phyloP scores from a whole-genome alignment of 1,284 basidiomycete genomes.

The Boletus semigastroideus region DNA sequence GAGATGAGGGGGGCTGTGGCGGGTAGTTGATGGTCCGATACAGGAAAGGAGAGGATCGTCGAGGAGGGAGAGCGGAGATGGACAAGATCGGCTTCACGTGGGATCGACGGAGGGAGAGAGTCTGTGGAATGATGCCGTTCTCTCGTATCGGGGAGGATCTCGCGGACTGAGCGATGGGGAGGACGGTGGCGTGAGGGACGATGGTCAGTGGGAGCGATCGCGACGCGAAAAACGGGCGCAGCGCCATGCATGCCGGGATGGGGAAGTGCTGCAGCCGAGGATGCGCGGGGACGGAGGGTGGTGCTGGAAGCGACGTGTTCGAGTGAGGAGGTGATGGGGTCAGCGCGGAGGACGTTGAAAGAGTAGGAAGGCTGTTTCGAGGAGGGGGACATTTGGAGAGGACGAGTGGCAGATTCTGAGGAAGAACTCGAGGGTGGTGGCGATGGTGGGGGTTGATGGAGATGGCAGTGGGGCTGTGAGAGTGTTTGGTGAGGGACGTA shows the following conservation, averaged over 20 bases:
- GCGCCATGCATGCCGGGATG: slow-evolving; percentile 34
- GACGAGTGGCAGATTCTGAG: slow-evolving; percentile 27
- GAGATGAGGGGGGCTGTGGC: slow-evolving; percentile 25
- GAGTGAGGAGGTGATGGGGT: slow-evolving; percentile 43
- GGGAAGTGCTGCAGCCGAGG: slow-evolving; percentile 6
- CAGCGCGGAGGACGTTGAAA: slow-evolving; percentile 44
- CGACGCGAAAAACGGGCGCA: slow-evolving; percentile 38
- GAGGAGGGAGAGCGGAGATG: slow-evolving; percentile 33
- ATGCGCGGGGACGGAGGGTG: slow-evolving; percentile 34
- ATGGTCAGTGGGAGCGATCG: slow-evolving; percentile 20
- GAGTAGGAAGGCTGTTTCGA: slow-evolving; percentile 27
- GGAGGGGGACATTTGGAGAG: slow-evolving; percentile 9
- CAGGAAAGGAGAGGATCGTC: slow-evolving; percentile 34
- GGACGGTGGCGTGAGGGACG: slow-evolving; percentile 19
- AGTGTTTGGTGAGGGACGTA: not conserved
- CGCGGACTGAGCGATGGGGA: slow-evolving; percentile 19
- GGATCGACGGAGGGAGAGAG: slow-evolving; percentile 26
- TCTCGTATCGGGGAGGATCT: slow-evolving; percentile 27
- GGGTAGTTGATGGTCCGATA: slow-evolving; percentile 27
- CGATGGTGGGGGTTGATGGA: slow-evolving; percentile 21
- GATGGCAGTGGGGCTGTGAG: slow-evolving; percentile 7
- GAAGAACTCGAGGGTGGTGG: slow-evolving; percentile 31
- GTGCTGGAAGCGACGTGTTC: slow-evolving; percentile 45
- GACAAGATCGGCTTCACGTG: slow-evolving; percentile 29
- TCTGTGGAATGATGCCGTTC: slow-evolving; percentile 26